phyloP scores from a whole-genome alignment of 495 filamentous ascomycete species.

The Xylaria grammica region DNA sequence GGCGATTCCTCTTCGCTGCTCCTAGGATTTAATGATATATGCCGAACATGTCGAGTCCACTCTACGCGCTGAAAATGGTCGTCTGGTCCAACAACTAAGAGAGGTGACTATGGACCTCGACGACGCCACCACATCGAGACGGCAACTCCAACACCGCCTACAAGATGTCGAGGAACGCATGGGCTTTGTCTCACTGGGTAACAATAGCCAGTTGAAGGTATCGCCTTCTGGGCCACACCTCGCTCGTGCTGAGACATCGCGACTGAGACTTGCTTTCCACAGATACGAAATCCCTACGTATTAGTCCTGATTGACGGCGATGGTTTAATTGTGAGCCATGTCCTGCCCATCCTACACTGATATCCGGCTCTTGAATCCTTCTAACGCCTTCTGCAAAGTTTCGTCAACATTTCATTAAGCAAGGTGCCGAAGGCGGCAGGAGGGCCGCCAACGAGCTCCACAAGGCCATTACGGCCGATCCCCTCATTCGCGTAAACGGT shows the following conservation, averaged over 20 bases:
- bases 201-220: slow-evolving; percentile 47
- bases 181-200: slow-evolving; percentile 35
- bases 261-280: slow-evolving; percentile 31
- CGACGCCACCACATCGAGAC: slow-evolving; percentile 43
- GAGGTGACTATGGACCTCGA: slow-evolving; percentile 51
- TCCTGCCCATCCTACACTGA: not conserved
- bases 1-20: slow-evolving; percentile 14
- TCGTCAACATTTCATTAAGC: slow-evolving; percentile 64
- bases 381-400: slow-evolving; percentile 56
- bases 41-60: slow-evolving; percentile 39
- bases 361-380: slow-evolving; percentile 17
- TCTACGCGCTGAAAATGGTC: slow-evolving; percentile 44
- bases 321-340: slow-evolving; percentile 65
- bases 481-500: slow-evolving; percentile 41
- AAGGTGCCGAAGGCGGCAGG: slow-evolving; percentile 72
- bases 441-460: slow-evolving; percentile 69
- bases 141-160: slow-evolving; percentile 51
- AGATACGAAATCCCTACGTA: slow-evolving; percentile 80
- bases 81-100: slow-evolving; percentile 37
- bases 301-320: slow-evolving; percentile 79
- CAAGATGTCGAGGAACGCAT: slow-evolving; percentile 37
- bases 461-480: slow-evolving; percentile 56
- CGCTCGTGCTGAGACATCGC: slow-evolving; percentile 9
- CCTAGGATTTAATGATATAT: slow-evolving; percentile 52
- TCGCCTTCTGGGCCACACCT: slow-evolving; percentile 14